phyloP scores from a whole-genome alignment of 2,329 filamentous ascomycete species.

The Colletotrichum caudatum region DNA sequence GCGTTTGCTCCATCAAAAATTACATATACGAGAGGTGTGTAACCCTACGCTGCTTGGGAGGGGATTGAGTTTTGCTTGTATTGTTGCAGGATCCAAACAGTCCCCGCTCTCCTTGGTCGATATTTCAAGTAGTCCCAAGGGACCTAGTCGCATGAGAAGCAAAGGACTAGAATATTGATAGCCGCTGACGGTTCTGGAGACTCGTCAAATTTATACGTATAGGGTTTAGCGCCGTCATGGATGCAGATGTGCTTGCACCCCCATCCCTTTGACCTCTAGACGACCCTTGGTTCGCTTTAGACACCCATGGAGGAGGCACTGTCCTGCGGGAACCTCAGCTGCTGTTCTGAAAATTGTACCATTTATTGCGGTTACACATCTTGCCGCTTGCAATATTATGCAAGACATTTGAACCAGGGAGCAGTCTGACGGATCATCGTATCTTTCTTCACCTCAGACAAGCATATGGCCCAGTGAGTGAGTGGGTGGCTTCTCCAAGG shows the following conservation, averaged over 20 bases:
- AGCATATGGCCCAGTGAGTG: background rate
- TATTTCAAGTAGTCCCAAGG: background rate
- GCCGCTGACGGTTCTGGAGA: slow-evolving; percentile 7
- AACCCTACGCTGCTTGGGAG: background rate
- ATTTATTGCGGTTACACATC: background rate
- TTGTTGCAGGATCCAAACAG: background rate
- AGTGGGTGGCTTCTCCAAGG: background rate
- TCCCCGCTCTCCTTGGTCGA: background rate
- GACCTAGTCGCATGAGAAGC: slow-evolving; percentile 1
- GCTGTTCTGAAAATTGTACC: background rate
- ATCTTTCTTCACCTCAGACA: background rate
- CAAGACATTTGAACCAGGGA: background rate
- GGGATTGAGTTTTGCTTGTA: background rate
- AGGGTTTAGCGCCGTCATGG: slow-evolving; percentile 50
- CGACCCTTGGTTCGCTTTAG: background rate
- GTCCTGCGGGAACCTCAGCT: background rate
- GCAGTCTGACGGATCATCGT: background rate
- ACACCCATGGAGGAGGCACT: background rate
- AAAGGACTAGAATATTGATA: slow-evolving; percentile 19
- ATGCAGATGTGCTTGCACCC: background rate
- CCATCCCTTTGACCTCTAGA: background rate
- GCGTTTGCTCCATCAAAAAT: background rate
- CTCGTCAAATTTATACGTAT: slow-evolving; percentile 57
- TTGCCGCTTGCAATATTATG: background rate
- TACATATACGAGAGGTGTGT: background rate